These are phyloP conservation scores for Rhizopogon vinicolor DNA, from an alignment of 768 basidiomycete species.

Conservation along the genomic window DNA sequence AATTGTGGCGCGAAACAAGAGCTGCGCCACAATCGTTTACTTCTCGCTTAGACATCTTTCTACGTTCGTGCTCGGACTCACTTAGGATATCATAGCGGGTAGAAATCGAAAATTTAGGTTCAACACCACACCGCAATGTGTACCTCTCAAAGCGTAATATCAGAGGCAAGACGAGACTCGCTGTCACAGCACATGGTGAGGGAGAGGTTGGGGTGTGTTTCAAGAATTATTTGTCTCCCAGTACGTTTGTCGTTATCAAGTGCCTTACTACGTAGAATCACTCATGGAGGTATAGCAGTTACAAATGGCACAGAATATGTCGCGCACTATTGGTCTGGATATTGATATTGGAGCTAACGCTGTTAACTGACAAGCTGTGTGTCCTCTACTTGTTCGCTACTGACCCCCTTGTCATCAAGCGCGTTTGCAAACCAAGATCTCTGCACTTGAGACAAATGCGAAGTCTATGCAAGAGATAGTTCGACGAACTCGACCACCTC, in stretches of 20 bases:
- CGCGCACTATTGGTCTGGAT: conserved; percentile 83
- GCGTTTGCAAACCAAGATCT: conserved; percentile 99
- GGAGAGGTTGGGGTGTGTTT: conserved; percentile 97
- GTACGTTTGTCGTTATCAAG: conserved; percentile 40
- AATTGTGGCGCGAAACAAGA: no score
- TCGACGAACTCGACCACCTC: conserved; percentile 89
- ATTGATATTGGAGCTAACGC: conserved; percentile 98
- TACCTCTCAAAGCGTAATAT: conserved; percentile 88
- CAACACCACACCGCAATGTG: conserved; percentile 77
- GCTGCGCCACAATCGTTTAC: no score
- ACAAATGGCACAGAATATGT: conserved; percentile 42
- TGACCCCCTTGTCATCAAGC: conserved; percentile 34
- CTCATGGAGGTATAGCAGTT: conserved; percentile 32
- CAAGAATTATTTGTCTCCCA: conserved; percentile 66
- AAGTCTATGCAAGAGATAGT: conserved; percentile 92
- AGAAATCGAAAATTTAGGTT: conserved; percentile 94
- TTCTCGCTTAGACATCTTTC: no score
- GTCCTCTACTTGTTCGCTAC: conserved; percentile 20
- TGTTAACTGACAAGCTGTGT: conserved; percentile 88
- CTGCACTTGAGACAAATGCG: conserved; percentile 96
- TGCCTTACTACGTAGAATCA: background rate
- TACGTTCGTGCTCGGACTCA: no score
- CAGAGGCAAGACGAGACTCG: conserved; percentile 87
- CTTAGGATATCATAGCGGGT: conserved; percentile 52
- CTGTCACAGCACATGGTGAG: conserved; percentile 89